These are phyloP conservation scores for Colletotrichum falcatum DNA, from an alignment of 2,329 filamentous ascomycete species.

Conservation along the genomic window DNA sequence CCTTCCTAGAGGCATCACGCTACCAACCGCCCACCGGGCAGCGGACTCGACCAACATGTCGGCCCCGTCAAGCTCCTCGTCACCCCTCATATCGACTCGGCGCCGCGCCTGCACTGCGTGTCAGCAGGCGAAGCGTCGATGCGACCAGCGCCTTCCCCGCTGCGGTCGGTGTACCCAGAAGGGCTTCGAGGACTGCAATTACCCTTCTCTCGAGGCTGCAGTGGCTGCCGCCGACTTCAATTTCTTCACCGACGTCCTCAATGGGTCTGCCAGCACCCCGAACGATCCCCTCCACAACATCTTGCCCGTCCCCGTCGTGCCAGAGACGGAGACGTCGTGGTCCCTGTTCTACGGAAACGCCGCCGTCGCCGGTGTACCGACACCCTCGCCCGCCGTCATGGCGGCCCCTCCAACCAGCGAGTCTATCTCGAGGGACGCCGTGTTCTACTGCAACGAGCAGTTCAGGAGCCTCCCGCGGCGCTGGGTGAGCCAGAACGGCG, in stretches of 20 bases:
- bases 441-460: constrained; percentile 41
- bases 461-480: constrained; percentile 43
- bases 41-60: constrained; percentile 36
- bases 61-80: constrained; percentile 37
- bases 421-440: constrained; percentile 32
- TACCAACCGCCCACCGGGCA: constrained; percentile 18
- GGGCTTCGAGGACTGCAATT: constrained; percentile 44
- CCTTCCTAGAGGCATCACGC: not conserved
- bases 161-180: constrained; percentile 50
- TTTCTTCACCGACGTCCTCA: constrained; percentile 45
- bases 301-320: constrained; percentile 31
- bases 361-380: constrained; percentile 15
- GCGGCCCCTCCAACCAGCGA: constrained; percentile 16
- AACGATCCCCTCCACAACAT: constrained; percentile 33
- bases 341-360: constrained; percentile 38
- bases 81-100: constrained; percentile 41
- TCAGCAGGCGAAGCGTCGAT: constrained; percentile 53
- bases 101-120: constrained; percentile 52
- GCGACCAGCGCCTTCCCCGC: constrained; percentile 50
- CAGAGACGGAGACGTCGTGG: constrained; percentile 35
- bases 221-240: constrained; percentile 45
- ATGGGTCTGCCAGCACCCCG: constrained; percentile 29
- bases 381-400: constrained; percentile 27
- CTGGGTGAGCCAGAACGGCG: constrained; percentile 45
- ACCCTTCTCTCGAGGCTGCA: constrained; percentile 42